Percentiles rank a stretch among this genome's conserved stretches.
Conservation (phyloP, 805 yeast genomes). For the Wickerhamiella musiphila region DNA sequence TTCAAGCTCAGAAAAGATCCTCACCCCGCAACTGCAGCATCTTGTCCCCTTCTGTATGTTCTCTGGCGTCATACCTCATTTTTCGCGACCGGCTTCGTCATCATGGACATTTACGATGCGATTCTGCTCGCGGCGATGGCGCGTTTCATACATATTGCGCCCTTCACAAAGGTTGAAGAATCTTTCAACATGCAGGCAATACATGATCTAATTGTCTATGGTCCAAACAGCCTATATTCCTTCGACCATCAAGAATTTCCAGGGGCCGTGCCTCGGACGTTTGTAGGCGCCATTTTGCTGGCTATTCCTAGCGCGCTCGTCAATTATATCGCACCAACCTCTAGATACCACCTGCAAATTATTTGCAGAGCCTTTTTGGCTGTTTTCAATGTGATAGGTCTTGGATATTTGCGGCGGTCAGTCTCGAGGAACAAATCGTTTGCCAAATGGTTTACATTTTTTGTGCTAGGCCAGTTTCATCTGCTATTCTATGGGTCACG, state of each 20-base stretch:
- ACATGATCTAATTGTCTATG: constrained; percentile 59
- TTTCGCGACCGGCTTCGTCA: no score
- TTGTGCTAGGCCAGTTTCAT: constrained; percentile 61
- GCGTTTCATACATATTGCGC: constrained; percentile 40
- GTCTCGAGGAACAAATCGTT: constrained; percentile 5
- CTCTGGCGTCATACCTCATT: no score
- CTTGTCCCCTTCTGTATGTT: no score
- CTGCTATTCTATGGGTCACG: constrained; percentile 63
- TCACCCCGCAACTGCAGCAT: no score
- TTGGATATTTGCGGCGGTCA: no score
- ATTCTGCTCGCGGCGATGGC: constrained; percentile 30
- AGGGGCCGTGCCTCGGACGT: constrained; percentile 79
- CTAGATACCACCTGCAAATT: constrained; percentile 36
- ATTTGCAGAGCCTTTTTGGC: constrained; percentile 37
- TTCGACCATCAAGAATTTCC: constrained; percentile 73
- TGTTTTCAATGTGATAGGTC: constrained; percentile 17
- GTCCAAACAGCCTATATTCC: constrained; percentile 26
- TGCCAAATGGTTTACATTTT: constrained; percentile 37
- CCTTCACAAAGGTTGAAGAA: constrained; percentile 86
- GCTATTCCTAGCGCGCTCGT: constrained; percentile 30
- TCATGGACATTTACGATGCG: no score
- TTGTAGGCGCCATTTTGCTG: constrained; percentile 48
- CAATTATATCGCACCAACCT: constrained; percentile 11
- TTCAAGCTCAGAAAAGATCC: no score
- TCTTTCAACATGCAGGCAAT: constrained; percentile 82